Conservation (phyloP, 108 stramenopile species). For the Nitzschia sp. region DNA sequence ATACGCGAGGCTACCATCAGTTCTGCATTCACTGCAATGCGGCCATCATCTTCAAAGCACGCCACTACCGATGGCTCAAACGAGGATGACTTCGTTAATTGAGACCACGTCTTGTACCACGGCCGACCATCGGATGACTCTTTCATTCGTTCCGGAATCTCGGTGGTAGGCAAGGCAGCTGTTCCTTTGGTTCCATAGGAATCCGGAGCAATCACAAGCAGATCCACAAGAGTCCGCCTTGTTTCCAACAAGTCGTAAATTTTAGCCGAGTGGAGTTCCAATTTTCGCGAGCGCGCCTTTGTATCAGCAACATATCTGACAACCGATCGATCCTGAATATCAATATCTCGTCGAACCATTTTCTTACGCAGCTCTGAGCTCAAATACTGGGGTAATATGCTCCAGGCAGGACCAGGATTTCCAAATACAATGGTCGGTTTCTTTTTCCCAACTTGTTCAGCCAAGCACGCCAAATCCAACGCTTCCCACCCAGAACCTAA, state of each 20-base stretch:
- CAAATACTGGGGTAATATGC: conserved; percentile 71
- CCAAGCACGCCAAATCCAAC: conserved; percentile 64
- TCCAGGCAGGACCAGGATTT: conserved; percentile 51
- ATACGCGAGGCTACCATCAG: conserved; percentile 68
- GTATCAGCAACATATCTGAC: conserved; percentile 66
- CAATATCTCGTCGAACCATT: conserved; percentile 56
- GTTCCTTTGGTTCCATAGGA: conserved; percentile 67
- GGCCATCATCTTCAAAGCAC: conserved; percentile 82
- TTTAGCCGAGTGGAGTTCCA: conserved; percentile 80
- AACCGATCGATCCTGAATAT: conserved; percentile 72
- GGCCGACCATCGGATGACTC: conserved; percentile 43
- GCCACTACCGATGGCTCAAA: conserved; percentile 60
- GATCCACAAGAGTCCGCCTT: conserved; percentile 44
- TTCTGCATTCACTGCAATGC: conserved; percentile 68
- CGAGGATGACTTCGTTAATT: conserved; percentile 29
- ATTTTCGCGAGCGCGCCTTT: conserved; percentile 10
- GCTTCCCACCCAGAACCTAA: conserved; percentile 87
- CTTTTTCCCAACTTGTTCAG: conserved; percentile 34
- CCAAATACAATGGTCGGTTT: conserved; percentile 69
- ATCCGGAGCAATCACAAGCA: conserved; percentile 74
- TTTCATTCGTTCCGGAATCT: conserved; percentile 38
- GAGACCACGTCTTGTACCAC: conserved; percentile 66
- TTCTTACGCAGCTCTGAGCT: conserved; percentile 70
- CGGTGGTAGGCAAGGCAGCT: conserved; percentile 55
- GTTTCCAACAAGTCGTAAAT: conserved; percentile 79